Evolutionary conservation across 2,329 filamentous ascomycete species (phyloP).

Genomic region (Hypoxylon sp.): DNA sequence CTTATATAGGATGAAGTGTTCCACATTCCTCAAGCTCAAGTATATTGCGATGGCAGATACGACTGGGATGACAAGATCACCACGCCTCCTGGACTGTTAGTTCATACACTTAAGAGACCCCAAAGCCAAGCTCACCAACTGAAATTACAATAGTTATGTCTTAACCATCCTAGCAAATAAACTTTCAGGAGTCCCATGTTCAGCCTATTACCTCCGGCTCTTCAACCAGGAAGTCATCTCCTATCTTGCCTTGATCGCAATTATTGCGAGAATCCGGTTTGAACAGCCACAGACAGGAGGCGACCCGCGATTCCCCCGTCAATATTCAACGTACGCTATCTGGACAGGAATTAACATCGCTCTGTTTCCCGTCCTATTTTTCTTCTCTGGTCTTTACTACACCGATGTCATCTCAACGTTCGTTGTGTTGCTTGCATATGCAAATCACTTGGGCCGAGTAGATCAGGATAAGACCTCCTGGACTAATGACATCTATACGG

Average conservation of each 20-base stretch:
- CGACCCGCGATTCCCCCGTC: constrained; percentile 9
- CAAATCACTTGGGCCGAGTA: constrained; percentile 60
- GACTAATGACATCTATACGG: constrained; percentile 52
- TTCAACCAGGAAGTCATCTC: constrained; percentile 58
- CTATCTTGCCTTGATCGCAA: constrained; percentile 55
- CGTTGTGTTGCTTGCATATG: constrained; percentile 75
- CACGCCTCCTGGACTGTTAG: constrained; percentile 86
- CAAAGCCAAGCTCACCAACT: constrained; percentile 34
- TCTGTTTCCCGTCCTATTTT: constrained; percentile 90
- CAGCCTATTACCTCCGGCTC: constrained; percentile 55
- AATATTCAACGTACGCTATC: constrained; percentile 53
- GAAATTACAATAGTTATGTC: constrained; percentile 41
- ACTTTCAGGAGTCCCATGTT: constrained; percentile 48
- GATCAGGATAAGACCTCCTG: constrained; percentile 46
- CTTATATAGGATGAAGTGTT: constrained; percentile 81
- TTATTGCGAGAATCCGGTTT: constrained; percentile 60
- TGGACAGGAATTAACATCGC: constrained; percentile 80
- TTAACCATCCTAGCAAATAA: constrained; percentile 54
- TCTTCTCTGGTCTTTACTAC: constrained; percentile 95
- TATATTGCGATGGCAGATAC: constrained; percentile 81
- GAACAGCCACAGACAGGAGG: constrained; percentile 37
- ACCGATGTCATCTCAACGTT: constrained; percentile 88
- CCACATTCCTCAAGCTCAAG: constrained; percentile 89
- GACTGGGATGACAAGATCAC: constrained; percentile 98
- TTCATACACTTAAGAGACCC: constrained; percentile 40